Conservation (phyloP, 208 protist species). For the Kentomonas sorsogonicus region DNA sequence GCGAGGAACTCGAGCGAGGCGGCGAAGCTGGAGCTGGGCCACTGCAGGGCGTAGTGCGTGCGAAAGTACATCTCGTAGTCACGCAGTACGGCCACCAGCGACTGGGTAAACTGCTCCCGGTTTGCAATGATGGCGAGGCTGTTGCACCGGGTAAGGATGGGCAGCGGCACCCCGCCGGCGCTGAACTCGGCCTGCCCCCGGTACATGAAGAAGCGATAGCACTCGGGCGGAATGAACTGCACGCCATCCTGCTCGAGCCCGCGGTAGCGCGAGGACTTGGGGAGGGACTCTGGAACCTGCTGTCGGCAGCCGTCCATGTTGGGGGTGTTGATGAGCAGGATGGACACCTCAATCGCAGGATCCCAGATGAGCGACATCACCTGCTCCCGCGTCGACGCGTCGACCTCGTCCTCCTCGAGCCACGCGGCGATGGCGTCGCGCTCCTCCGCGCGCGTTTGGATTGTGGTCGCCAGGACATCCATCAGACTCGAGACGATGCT, state of each 20-base stretch:
- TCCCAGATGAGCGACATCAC: slow-evolving; percentile 68
- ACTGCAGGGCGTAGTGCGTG: slow-evolving; percentile 25
- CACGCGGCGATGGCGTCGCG: slow-evolving; percentile 32
- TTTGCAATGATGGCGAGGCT: slow-evolving; percentile 42
- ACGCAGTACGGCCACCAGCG: slow-evolving; percentile 36
- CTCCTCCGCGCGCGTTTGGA: slow-evolving; percentile 55
- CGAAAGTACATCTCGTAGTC: slow-evolving; percentile 70
- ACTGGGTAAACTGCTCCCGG: slow-evolving; percentile 34
- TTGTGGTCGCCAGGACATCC: slow-evolving; percentile 49
- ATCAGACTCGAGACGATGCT: slow-evolving; percentile 58
- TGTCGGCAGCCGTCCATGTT: slow-evolving; percentile 13
- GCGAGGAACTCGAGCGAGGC: slow-evolving; percentile 65
- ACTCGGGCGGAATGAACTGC: slow-evolving; percentile 31
- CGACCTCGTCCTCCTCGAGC: slow-evolving; percentile 34
- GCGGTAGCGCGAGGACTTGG: neutral
- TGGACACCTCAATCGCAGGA: slow-evolving; percentile 51
- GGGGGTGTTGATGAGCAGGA: slow-evolving; percentile 78
- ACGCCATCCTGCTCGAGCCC: slow-evolving; percentile 5
- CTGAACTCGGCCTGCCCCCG: slow-evolving; percentile 13
- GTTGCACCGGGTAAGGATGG: slow-evolving; percentile 53
- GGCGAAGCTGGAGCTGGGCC: slow-evolving; percentile 52
- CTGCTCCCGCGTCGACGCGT: slow-evolving; percentile 21
- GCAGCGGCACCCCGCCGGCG: slow-evolving; percentile 21
- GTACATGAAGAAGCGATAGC: slow-evolving; percentile 34
- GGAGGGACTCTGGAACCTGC: neutral